phyloP scores from a whole-genome alignment of 164 flowering plant genomes.

The Euptelea pleiosperma region DNA sequence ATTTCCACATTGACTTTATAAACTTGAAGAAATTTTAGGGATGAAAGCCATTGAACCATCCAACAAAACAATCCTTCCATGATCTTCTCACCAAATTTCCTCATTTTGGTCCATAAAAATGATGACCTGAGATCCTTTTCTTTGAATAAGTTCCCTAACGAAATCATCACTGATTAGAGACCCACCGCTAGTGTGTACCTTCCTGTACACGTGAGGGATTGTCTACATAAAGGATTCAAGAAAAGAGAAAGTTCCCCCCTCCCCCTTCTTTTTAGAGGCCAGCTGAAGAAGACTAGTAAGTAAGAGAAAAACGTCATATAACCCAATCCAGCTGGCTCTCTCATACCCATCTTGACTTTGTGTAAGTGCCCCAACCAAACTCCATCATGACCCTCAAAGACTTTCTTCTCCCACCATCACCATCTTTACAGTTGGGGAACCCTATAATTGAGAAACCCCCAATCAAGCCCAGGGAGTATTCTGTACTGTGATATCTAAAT shows the following conservation, averaged over 20 bases:
- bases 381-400: constrained; percentile 9
- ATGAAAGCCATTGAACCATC: not conserved
- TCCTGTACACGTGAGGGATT: too few species aligned
- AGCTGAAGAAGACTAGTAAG: too few species aligned
- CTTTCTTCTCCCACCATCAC: not conserved
- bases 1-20: not conserved
- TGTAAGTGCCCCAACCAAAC: not conserved
- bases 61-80: constrained; percentile 4
- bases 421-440: constrained; percentile 1
- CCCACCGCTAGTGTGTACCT: too few species aligned
- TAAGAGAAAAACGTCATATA: not conserved
- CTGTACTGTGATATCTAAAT: not conserved
- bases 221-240: too few species aligned
- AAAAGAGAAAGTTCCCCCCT: too few species aligned
- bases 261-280: not conserved
- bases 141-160: too few species aligned
- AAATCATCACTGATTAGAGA: too few species aligned
- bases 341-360: constrained; percentile 2
- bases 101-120: not conserved
- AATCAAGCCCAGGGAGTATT: not conserved
- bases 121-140: too few species aligned
- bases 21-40: not conserved
- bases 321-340: constrained; percentile 8
- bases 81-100: not conserved
- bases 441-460: not conserved